Percentiles rank a stretch among this genome's conserved stretches.
Evolutionary conservation across 1,284 basidiomycete genomes (phyloP).

Genomic region (Neonothopanus nambi): DNA sequence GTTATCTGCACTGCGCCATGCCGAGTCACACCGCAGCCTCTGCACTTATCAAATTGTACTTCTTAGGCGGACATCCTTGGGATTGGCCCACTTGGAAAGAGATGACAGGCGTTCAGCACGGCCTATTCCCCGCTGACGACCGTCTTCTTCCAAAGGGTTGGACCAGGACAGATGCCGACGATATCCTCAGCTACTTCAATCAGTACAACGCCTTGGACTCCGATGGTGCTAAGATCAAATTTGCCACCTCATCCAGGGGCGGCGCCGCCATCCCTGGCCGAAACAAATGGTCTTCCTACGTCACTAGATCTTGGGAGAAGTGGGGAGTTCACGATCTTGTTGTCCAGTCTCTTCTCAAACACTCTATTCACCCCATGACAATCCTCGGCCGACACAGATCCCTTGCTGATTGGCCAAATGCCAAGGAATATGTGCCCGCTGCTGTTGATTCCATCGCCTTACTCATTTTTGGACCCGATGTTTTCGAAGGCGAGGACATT

Average conservation of each 20-base stretch:
- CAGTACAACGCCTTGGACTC: slow-evolving; percentile 10
- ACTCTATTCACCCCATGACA: slow-evolving; percentile 21
- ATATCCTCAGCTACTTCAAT: slow-evolving; percentile 23
- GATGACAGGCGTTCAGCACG: slow-evolving; percentile 23
- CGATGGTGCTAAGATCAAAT: slow-evolving; percentile 20
- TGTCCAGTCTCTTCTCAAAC: slow-evolving; percentile 15
- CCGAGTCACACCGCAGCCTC: slow-evolving; percentile 14
- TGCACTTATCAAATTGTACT: slow-evolving; percentile 20
- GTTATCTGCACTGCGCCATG: no score
- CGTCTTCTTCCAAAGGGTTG: slow-evolving; percentile 19
- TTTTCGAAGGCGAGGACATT: slow-evolving; percentile 1
- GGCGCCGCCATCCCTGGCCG: slow-evolving; percentile 20
- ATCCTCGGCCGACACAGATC: not conserved
- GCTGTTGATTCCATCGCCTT: slow-evolving; percentile 22
- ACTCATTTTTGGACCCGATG: slow-evolving; percentile 20
- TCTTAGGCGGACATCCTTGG: slow-evolving; percentile 22
- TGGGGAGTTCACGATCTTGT: slow-evolving; percentile 24
- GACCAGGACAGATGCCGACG: slow-evolving; percentile 13
- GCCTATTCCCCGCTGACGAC: slow-evolving; percentile 24
- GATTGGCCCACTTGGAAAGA: slow-evolving; percentile 22
- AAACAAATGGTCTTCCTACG: slow-evolving; percentile 18
- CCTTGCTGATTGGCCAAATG: slow-evolving; percentile 16
- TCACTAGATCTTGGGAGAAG: slow-evolving; percentile 19
- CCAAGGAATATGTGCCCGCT: slow-evolving; percentile 18
- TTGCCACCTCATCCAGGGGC: slow-evolving; percentile 14